phyloP scores from a whole-genome alignment of 2,329 filamentous ascomycete genomes.

The Calycina herbarum region DNA sequence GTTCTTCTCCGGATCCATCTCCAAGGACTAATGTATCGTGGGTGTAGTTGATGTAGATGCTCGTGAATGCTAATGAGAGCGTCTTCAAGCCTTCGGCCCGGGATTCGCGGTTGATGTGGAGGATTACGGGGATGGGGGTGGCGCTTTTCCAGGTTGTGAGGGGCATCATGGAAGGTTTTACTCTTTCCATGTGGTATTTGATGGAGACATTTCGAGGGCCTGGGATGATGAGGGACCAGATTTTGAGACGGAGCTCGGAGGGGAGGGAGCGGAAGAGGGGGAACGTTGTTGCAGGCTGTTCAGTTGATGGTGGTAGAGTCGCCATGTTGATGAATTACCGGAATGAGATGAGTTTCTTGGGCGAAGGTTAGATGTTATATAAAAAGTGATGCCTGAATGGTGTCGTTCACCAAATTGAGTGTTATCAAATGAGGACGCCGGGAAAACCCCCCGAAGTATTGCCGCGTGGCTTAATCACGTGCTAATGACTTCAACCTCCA shows the following conservation, averaged over 20 bases:
- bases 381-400: not conserved
- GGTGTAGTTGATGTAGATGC: conserved; percentile 28
- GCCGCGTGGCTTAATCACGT: too few species aligned
- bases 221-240: conserved; percentile 22
- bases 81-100: conserved; percentile 22
- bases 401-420: not conserved
- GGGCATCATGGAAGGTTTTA: not conserved
- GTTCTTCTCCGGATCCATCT: not conserved
- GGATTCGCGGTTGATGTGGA: conserved; percentile 28
- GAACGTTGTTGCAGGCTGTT: conserved; percentile 17
- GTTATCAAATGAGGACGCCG: not conserved
- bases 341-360: not conserved
- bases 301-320: not conserved
- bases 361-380: not conserved
- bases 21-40: conserved; percentile 24
- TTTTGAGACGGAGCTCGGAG: conserved; percentile 31
- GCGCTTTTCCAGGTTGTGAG: conserved; percentile 17
- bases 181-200: conserved; percentile 2
- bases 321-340: not conserved
- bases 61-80: conserved; percentile 20
- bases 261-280: conserved; percentile 26
- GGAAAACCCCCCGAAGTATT: not conserved
- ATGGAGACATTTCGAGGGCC: conserved; percentile 22
- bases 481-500: too few species aligned
- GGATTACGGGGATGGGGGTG: conserved; percentile 19